phyloP scores from a whole-genome alignment of 768 basidiomycete species.

The Tylopilus sp. region DNA sequence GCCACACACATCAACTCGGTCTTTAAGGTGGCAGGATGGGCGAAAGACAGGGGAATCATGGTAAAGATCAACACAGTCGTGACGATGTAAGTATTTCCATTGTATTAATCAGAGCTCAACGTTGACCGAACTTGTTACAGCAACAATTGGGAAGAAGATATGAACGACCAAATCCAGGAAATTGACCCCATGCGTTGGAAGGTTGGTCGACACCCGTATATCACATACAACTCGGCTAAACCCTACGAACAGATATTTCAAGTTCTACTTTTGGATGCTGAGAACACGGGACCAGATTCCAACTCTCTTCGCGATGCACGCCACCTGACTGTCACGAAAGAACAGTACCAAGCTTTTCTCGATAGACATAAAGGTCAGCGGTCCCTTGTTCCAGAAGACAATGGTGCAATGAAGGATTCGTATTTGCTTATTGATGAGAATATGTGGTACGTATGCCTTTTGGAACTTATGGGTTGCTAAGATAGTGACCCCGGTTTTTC shows the following conservation, averaged over 20 bases:
- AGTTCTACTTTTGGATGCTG: conserved; percentile 35
- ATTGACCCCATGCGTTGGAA: conserved; percentile 40
- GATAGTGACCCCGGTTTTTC: background rate
- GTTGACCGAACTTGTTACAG: conserved; percentile 15
- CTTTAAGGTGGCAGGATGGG: conserved; percentile 36
- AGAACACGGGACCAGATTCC: conserved; percentile 32
- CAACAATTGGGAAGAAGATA: conserved; percentile 39
- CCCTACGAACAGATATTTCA: conserved; percentile 30
- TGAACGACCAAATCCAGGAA: conserved; percentile 36
- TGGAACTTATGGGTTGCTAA: too few relatives aligned
- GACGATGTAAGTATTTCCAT: conserved; percentile 19
- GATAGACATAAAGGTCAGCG: background rate
- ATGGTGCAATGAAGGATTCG: conserved; percentile 3
- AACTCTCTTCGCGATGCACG: conserved; percentile 35
- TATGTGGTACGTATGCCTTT: background rate
- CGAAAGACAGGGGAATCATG: conserved; percentile 32
- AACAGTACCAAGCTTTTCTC: conserved; percentile 1
- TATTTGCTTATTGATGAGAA: conserved; percentile 2
- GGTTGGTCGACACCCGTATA: conserved; percentile 13
- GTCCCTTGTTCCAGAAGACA: conserved; percentile 1
- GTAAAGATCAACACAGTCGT: conserved; percentile 38
- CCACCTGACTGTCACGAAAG: conserved; percentile 26
- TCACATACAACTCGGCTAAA: background rate
- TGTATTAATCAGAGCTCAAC: background rate
- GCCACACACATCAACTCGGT: conserved; percentile 33